Evolutionary conservation across 2,329 filamentous ascomycete genomes (phyloP).

Genomic region (Talaromyces atroroseus): DNA sequence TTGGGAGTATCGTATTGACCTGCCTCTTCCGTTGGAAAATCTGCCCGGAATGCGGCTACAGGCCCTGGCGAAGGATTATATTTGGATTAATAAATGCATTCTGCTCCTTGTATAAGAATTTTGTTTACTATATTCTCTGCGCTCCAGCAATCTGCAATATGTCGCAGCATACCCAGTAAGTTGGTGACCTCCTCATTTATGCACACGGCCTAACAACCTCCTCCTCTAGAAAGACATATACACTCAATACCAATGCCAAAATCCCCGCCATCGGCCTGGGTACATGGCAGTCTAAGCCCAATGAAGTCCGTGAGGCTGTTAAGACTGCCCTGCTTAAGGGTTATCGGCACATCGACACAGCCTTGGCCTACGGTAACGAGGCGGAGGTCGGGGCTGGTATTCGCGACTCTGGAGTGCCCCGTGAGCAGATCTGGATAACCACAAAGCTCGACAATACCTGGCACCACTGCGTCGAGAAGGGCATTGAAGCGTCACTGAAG

Average conservation of each 20-base stretch:
- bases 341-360: slow-evolving; percentile 48
- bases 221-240: slow-evolving; percentile 37
- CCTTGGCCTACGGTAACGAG: neutral
- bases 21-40: too few species aligned
- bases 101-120: too few species aligned
- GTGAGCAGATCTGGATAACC: slow-evolving; percentile 28
- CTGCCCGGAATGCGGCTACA: too few species aligned
- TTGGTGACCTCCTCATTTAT: too few species aligned
- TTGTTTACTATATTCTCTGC: too few species aligned
- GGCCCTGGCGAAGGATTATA: too few species aligned
- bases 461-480: slow-evolving; percentile 25
- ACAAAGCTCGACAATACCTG: slow-evolving; percentile 29
- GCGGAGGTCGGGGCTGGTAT: slow-evolving; percentile 26
- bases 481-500: slow-evolving; percentile 25
- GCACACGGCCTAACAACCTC: too few species aligned
- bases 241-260: slow-evolving; percentile 44
- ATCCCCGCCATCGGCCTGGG: slow-evolving; percentile 27
- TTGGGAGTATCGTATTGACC: too few species aligned
- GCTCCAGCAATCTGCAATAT: too few species aligned
- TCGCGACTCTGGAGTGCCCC: slow-evolving; percentile 28
- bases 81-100: too few species aligned
- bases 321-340: slow-evolving; percentile 47
- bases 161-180: too few species aligned
- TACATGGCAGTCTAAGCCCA: neutral
- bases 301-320: neutral